A percentile compares a stretch with the other conserved stretches of the same genome.
Conservation (phyloP, 768 basidiomycete genomes). For the Floccularia luteovirens region DNA sequence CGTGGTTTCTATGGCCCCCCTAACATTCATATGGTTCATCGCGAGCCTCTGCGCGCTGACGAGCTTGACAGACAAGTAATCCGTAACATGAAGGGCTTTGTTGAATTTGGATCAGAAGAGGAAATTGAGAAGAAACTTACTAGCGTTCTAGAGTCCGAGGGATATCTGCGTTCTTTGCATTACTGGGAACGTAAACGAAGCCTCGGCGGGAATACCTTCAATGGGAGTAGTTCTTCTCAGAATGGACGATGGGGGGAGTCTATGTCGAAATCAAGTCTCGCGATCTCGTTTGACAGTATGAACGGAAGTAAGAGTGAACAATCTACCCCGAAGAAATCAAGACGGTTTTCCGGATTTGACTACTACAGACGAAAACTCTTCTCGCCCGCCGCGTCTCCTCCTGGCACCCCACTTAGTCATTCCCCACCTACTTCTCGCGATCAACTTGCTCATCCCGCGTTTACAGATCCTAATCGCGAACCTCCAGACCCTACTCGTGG, state of each 20-base stretch:
- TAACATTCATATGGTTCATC: conserved; percentile 77
- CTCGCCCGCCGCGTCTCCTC: conserved; percentile 46
- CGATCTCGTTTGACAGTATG: conserved; percentile 52
- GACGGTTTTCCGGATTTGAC: conserved; percentile 93
- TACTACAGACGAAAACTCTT: conserved; percentile 91
- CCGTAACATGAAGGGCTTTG: conserved; percentile 89
- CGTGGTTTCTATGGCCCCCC: conserved; percentile 81
- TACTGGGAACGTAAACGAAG: conserved; percentile 71
- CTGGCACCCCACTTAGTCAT: conserved; percentile 31
- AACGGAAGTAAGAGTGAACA: conserved; percentile 29
- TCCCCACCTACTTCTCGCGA: conserved; percentile 58
- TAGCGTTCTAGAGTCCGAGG: conserved; percentile 69
- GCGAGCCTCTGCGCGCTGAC: conserved; percentile 82
- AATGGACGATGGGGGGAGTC: conserved; percentile 44
- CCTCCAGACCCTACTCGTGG: conserved; percentile 81
- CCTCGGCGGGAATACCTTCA: conserved; percentile 16
- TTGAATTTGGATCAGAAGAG: conserved; percentile 88
- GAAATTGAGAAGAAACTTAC: conserved; percentile 74
- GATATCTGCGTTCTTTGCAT: conserved; percentile 65
- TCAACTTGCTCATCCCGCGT: conserved; percentile 38
- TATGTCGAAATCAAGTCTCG: conserved; percentile 63
- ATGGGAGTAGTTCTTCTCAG: conserved; percentile 26
- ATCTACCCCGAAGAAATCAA: conserved; percentile 52
- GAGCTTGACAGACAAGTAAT: conserved; percentile 87
- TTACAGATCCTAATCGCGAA: conserved; percentile 40